Conservation (phyloP, 2,329 filamentous ascomycete genomes). For the Apiospora rasikravindrae region DNA sequence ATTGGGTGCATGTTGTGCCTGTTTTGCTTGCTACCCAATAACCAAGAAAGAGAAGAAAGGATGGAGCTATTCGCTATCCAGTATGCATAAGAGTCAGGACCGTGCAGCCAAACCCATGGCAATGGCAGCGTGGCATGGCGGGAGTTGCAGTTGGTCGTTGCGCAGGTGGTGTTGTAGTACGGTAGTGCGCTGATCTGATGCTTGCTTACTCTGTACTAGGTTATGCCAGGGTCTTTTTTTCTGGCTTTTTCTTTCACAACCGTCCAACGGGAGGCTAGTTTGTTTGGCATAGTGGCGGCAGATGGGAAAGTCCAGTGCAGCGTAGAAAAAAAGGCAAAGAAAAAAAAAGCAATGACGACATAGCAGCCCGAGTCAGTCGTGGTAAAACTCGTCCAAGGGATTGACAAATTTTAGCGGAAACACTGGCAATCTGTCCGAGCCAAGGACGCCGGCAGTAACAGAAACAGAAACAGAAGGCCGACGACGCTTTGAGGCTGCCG, state of each 20-base stretch:
- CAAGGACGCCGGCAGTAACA: slow-evolving; percentile 9
- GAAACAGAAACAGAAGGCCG: background rate
- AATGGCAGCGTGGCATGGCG: background rate
- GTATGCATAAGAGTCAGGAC: slow-evolving; percentile 12
- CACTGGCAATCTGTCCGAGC: background rate
- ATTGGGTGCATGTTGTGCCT: background rate
- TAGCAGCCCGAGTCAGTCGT: background rate
- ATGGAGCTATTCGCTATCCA: background rate
- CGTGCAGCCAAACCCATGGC: background rate
- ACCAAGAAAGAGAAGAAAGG: background rate
- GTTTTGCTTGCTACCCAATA: background rate
- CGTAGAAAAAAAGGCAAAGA: background rate
- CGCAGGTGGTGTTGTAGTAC: background rate
- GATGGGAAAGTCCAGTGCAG: background rate
- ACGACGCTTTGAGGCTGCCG: background rate
- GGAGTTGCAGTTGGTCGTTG: background rate
- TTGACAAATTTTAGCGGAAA: slow-evolving; percentile 1
- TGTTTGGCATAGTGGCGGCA: background rate
- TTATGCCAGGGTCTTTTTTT: no score
- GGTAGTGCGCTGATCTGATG: background rate
- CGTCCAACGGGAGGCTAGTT: background rate
- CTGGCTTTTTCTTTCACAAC: background rate
- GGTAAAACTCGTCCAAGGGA: background rate
- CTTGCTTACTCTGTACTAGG: background rate
- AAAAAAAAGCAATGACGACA: background rate